Percentiles rank a stretch among this genome's conserved stretches.
These are phyloP conservation scores for Alternaria sp. DNA, from an alignment of 2,329 filamentous ascomycete species.

Conservation along the genomic window DNA sequence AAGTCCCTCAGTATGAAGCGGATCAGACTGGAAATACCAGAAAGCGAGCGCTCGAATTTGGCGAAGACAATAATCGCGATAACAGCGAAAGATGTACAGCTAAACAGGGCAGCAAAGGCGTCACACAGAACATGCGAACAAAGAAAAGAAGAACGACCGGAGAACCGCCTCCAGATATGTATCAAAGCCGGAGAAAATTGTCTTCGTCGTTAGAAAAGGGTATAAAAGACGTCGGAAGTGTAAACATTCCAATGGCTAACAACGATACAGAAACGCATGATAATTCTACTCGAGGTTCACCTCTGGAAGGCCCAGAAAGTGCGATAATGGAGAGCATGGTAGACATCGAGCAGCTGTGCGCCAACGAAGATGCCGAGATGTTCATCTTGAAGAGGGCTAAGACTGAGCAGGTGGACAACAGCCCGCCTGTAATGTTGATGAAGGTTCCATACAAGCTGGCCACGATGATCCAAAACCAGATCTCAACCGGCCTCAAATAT, in stretches of 20 bases:
- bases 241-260: not conserved
- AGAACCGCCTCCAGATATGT: not conserved
- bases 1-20: not conserved
- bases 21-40: not conserved
- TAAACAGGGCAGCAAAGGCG: not conserved
- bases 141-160: not conserved
- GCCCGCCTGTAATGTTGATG: not conserved
- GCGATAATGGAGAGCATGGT: not conserved
- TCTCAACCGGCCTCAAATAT: not conserved
- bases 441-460: not conserved
- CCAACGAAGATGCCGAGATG: not conserved
- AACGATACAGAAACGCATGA: not conserved
- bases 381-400: not conserved
- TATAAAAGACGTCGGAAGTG: not conserved
- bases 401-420: not conserved
- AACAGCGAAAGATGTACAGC: not conserved
- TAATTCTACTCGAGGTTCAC: not conserved
- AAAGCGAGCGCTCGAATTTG: not conserved
- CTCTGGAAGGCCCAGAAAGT: not conserved
- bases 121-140: not conserved
- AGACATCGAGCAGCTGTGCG: not conserved
- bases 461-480: not conserved
- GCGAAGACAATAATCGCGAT: not conserved
- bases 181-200: not conserved
- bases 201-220: not conserved